Evolutionary conservation across 169 alveolate species (phyloP), one percentile per base, ranked within the genome.

Genomic region (Eimeria praecox): DNA sequence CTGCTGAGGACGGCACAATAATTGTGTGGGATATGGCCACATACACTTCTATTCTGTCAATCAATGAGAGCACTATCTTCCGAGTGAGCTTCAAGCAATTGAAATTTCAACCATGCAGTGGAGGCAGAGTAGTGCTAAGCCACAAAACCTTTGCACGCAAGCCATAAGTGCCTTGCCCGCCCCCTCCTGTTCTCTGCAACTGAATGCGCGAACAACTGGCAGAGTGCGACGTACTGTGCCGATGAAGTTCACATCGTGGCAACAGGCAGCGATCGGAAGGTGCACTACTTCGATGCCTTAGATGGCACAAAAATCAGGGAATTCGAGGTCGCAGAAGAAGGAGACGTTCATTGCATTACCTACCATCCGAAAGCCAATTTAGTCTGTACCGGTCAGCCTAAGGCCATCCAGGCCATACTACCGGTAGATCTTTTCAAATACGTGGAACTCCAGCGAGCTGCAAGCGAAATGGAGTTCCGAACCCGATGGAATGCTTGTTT

Each of bases 1-100:
- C 99, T n/a, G 97, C 99, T 33, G 98, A 98, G 42, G 99, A 98
- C 92, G 99, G 99, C 46, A 97, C 99, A 44, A 97, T 99, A 96
- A 98, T 98, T 75, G 98, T 98, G 83, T 98, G 99, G 99, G 99
- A 98, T 95, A 95, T 98, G 78, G 96, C 96, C 83, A 97, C 97
- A 92, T 96, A 94, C 95, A 97, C 97, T 24, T 85, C 95, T 38
- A 71, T 87, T 18, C 62, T 80, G 75, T 78, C 95, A 10, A 30
- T 89, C 35, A 90, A 66, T 52, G 95, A 87, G 44, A 89, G 77
- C 33, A 93, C 96, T 33, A 83, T 83, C 24, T 93, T 93, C 59
- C 90, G 90, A 73, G 96, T 93, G 75, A 54, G 94, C 44, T 87
- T 12, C 59, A 38, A 35, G 82, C 94, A 35, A 6, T 64, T 9